Conservation (phyloP, 176 grass and related monocot genomes). For the Avena eriantha region DNA sequence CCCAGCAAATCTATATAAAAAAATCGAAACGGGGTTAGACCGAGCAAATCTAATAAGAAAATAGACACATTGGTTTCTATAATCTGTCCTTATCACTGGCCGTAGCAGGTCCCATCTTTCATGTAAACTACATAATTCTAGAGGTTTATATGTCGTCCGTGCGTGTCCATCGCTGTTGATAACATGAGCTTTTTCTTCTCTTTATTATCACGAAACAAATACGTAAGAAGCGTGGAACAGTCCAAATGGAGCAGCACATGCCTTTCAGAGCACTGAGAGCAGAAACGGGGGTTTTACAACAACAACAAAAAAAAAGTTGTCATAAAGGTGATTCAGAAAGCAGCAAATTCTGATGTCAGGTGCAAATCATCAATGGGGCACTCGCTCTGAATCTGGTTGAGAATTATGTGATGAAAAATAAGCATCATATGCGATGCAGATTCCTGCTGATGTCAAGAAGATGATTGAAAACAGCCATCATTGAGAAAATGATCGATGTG, state of each 20-base stretch:
- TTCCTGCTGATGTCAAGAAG: not conserved
- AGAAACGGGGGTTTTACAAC: not conserved
- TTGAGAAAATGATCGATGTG: not conserved
- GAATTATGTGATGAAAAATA: too few relatives aligned
- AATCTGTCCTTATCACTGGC: not conserved
- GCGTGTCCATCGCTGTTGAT: not conserved
- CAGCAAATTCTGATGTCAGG: not conserved
- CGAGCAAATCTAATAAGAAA: slow-evolving; percentile 10
- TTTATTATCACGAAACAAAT: not conserved
- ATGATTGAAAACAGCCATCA: not conserved
- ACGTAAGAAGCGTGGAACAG: not conserved
- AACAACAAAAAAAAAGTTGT: not conserved
- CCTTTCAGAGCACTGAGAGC: not conserved
- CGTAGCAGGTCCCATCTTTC: not conserved
- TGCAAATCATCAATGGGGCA: not conserved
- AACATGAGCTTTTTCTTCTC: not conserved
- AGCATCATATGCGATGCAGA: not conserved
- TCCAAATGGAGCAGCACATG: not conserved
- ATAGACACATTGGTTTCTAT: not conserved
- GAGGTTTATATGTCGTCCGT: not conserved
- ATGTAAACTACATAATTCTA: not conserved
- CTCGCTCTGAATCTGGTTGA: too few relatives aligned
- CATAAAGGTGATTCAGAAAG: not conserved
- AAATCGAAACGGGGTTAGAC: not conserved
- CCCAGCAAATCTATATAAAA: slow-evolving; percentile 14